Percentiles rank a stretch among this genome's conserved stretches.
These are phyloP conservation scores for Hanseniaspora sp. DNA, from an alignment of 1,139 yeast species.

Conservation along the genomic window DNA sequence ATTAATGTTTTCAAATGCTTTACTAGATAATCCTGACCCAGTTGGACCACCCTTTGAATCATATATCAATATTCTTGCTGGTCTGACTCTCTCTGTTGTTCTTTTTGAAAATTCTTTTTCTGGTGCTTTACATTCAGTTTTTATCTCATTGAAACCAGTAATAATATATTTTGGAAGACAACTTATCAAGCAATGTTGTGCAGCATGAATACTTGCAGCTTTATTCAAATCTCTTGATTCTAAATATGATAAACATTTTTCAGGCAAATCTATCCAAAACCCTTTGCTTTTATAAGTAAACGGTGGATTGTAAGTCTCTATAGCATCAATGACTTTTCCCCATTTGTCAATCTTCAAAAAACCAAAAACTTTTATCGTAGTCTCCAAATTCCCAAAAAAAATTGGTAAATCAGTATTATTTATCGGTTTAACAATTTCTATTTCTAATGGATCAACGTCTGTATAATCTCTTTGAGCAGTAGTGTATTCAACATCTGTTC, in stretches of 20 bases:
- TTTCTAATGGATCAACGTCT: slow-evolving; percentile 76
- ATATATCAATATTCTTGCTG: slow-evolving; percentile 73
- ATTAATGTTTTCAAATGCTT: slow-evolving; percentile 69
- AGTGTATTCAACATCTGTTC: slow-evolving; percentile 88
- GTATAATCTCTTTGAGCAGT: slow-evolving; percentile 86
- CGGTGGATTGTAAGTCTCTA: slow-evolving; percentile 87
- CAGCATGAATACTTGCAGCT: slow-evolving; percentile 95
- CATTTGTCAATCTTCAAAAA: slow-evolving; percentile 74
- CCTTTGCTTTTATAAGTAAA: slow-evolving; percentile 60
- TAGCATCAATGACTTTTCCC: slow-evolving; percentile 75
- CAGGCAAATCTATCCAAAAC: slow-evolving; percentile 81
- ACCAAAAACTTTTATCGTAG: slow-evolving; percentile 76
- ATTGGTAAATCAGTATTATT: slow-evolving; percentile 48
- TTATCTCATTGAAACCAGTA: slow-evolving; percentile 59
- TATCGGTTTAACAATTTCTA: slow-evolving; percentile 52
- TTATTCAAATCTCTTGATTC: slow-evolving; percentile 47
- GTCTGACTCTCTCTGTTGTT: slow-evolving; percentile 59
- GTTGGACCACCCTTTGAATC: slow-evolving; percentile 69
- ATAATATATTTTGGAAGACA: slow-evolving; percentile 58
- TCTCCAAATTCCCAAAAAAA: slow-evolving; percentile 61
- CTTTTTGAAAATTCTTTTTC: slow-evolving; percentile 80
- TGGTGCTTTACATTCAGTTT: slow-evolving; percentile 93
- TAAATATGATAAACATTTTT: slow-evolving; percentile 47
- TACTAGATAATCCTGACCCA: slow-evolving; percentile 70
- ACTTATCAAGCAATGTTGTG: slow-evolving; percentile 79